Evolutionary conservation across 2,329 filamentous ascomycete species (phyloP).

Genomic region (Ascochyta rabiei): DNA sequence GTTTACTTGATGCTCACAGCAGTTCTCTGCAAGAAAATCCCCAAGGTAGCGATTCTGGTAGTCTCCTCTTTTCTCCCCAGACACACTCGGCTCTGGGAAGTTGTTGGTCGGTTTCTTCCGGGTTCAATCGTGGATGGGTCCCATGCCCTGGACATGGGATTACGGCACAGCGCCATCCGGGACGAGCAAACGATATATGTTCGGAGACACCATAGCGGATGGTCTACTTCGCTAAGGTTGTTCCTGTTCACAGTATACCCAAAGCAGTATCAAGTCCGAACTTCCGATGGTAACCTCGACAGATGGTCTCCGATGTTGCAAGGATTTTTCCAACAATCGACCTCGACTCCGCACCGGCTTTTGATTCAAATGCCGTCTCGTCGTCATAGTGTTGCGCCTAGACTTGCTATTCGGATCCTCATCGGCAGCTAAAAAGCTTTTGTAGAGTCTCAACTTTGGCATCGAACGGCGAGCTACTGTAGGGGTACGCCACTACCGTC

Average conservation of each 20-base stretch:
- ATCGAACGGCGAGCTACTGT: slow-evolving; percentile 8
- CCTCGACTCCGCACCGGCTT: slow-evolving; percentile 9
- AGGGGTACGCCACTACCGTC: slow-evolving; percentile 20
- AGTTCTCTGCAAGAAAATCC: too few species aligned
- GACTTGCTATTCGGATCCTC: slow-evolving; percentile 5
- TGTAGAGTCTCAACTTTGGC: slow-evolving; percentile 5
- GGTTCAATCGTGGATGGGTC: not conserved
- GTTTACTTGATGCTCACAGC: too few species aligned
- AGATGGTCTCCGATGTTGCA: slow-evolving; percentile 8
- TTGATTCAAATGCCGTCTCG: slow-evolving; percentile 12
- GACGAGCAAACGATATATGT: slow-evolving; percentile 5
- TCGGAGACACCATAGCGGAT: slow-evolving; percentile 8
- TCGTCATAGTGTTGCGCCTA: slow-evolving; percentile 14
- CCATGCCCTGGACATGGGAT: not conserved
- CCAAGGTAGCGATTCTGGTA: too few species aligned
- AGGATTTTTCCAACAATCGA: slow-evolving; percentile 7
- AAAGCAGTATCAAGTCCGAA: slow-evolving; percentile 14
- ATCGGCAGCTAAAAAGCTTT: slow-evolving; percentile 18
- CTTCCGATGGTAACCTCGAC: slow-evolving; percentile 8
- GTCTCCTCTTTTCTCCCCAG: slow-evolving; percentile 9
- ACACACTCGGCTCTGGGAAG: slow-evolving; percentile 3
- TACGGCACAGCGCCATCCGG: slow-evolving; percentile 8
- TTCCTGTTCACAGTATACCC: slow-evolving; percentile 7
- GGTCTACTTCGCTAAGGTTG: slow-evolving; percentile 9
- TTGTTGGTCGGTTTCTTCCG: slow-evolving; percentile 11